Evolutionary conservation across 306 rosid species (phyloP), one percentile per base, ranked within the genome.

Genomic region (Trifolium dubium): DNA sequence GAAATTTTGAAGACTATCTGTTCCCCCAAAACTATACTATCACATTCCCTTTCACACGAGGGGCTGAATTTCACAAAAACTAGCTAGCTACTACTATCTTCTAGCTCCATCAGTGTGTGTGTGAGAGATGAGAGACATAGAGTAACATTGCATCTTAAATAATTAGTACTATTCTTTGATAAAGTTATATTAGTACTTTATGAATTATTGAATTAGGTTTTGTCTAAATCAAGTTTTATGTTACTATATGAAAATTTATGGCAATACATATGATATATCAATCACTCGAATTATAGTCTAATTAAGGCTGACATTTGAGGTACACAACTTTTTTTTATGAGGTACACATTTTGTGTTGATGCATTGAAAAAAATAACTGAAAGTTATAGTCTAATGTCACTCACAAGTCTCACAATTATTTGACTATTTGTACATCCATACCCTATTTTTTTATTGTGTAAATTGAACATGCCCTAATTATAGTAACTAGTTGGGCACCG

Each of bases 1-100:
- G 85, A 82, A 74, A 68, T 50, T 37, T 70, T 67, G 81, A 80
- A 72, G 84, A 79, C 78, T 84, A 83, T 78, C 78, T 83, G 76
- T 65, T 72, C 72, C 62, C 63, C 32, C 49, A 14, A 28, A 60
- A 54, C 56, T 40, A 31, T 15, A 69, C 46, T 60, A 31, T 17
- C 65, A 31, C 6, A 31, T 66, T 80, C 79, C 65, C 69, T 72
- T 79, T 84, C 79, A 72, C 79, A 74, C 64, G 2, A 49, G 32
- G 59, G 50, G 14, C 63, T 68, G 69, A 72, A 54, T 50, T 70
- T 70, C 77, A 71, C 49, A 76, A 59, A 82, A 59, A 82, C 78
- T 63, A 34, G 55, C 60, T 17, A 35, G 40, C 40, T 37, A 37
- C 9, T 49, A 17, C 35, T 30, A 59, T 4, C 29, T 60, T 60